Evolutionary conservation across 805 yeast genomes (phyloP), one percentile per base, ranked within the genome.

Genomic region (Hanseniaspora hatyaiensis): DNA sequence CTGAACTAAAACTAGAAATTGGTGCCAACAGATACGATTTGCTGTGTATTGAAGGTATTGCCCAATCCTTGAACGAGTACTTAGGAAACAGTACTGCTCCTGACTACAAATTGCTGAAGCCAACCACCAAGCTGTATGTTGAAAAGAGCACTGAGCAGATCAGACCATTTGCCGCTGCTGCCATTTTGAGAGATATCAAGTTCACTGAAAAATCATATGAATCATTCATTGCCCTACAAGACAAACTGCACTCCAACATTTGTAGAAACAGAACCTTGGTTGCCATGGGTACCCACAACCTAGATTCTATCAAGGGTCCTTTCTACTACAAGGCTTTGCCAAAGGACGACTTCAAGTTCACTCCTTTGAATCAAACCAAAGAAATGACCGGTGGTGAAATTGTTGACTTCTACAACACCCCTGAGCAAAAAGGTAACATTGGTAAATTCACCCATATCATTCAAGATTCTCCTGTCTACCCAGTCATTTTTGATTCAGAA

Each of bases 1-100:
- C 99, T n/a, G 94, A 89, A 66, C 74, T 85, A 59, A 92, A 92
- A 69, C 86, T 92, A 59, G 99, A 92, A 65, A 80, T 94, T 54
- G 96, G 96, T 50, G 99, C 99, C 53, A 92, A 92, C 69, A 82
- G 99, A 72, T 94, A 92, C 62, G 99, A 92, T 65, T 78, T 92
- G 88, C 77, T 92, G 55, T 94, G 98, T 71, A 82, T 87, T 57
- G 99, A 92, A 68, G 99, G 99, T 61, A 87, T 92, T 65, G 87
- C 96, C 1, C 94, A 86, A 61, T 89, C 97, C 1, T 71, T 92
- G 61, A 87, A 87, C 59, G 94, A 88, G 63, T 92, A 84, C 61
- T 71, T 89, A 57, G 95, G 94, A 31, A 77, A 75, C 51, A 57
- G 64, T 5, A 61, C 66, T 40, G 70, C 82, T 36, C 96, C 98